Evolutionary conservation across 192 early-diverging fungal genomes (phyloP).

Genomic region (Backusella mclennaniae): DNA sequence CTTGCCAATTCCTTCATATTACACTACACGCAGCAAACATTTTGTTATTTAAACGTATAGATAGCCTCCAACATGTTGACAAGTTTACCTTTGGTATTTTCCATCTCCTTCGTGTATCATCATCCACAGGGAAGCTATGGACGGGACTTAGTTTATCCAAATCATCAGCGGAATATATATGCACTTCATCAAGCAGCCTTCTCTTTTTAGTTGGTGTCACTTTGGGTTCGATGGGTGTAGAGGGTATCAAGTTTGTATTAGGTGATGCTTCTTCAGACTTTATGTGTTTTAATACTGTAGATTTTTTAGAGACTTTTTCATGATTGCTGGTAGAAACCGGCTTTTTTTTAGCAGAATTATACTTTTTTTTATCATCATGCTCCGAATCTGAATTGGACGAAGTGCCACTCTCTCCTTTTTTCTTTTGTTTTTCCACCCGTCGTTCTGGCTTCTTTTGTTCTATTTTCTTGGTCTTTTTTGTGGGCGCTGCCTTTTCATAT

Average conservation of each 20-base stretch:
- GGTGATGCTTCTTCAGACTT: not conserved
- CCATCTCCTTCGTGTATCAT: constrained; percentile 18
- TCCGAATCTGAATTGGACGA: not conserved
- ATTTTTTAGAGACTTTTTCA: not conserved
- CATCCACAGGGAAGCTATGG: constrained; percentile 12
- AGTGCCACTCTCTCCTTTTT: not conserved
- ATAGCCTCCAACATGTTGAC: no score
- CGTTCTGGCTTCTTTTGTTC: not conserved
- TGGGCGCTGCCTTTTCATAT: not conserved
- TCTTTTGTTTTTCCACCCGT: not conserved
- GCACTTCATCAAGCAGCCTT: not conserved
- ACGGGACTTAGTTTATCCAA: constrained; percentile 17
- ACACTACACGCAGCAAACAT: not conserved
- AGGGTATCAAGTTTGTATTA: not conserved
- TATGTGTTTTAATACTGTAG: not conserved
- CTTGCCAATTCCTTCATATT: constrained; percentile 23
- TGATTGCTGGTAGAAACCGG: not conserved
- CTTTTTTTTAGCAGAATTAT: not conserved
- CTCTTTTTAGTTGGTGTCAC: not conserved
- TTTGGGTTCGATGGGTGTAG: constrained; percentile 10
- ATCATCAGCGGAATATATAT: constrained; percentile 18
- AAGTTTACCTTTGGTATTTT: constrained; percentile 21
- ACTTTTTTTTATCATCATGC: not conserved
- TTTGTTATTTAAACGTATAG: not conserved
- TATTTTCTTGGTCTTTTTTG: not conserved